Evolutionary conservation across 495 filamentous ascomycete species (phyloP).

Genomic region (Penicillium parvum): DNA sequence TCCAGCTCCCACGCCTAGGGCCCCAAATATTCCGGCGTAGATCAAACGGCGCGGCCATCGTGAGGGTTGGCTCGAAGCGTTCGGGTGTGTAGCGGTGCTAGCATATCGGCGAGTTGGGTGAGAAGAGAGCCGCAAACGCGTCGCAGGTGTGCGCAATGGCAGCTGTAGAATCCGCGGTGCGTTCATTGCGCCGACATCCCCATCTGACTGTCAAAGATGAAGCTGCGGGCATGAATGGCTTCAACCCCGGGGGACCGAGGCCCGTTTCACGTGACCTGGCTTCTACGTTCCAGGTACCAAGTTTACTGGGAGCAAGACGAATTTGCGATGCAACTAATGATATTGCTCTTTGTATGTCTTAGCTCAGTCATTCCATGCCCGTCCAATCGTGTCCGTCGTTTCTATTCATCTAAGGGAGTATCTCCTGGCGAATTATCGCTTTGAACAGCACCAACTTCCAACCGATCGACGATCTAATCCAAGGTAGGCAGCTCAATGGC

Average conservation of each 20-base stretch:
- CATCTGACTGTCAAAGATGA: background rate
- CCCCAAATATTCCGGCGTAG: slow-evolving; percentile 34
- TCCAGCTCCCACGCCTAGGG: slow-evolving; percentile 25
- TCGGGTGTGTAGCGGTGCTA: slow-evolving; percentile 20
- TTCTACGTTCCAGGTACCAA: too few species aligned
- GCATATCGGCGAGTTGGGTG: slow-evolving; percentile 16
- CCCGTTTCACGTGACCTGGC: slow-evolving; percentile 21
- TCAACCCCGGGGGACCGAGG: slow-evolving; percentile 6
- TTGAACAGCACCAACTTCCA: slow-evolving; percentile 1
- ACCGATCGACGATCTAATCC: slow-evolving; percentile 29
- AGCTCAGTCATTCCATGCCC: background rate
- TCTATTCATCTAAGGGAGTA: slow-evolving; percentile 27
- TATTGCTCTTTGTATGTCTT: background rate
- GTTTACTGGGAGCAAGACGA: too few species aligned
- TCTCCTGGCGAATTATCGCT: slow-evolving; percentile 1
- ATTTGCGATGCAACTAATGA: too few species aligned
- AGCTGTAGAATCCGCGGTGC: slow-evolving; percentile 25
- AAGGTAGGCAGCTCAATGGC: slow-evolving; percentile 64
- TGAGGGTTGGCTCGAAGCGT: slow-evolving; percentile 18
- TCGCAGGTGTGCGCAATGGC: slow-evolving; percentile 12
- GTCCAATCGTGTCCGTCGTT: slow-evolving; percentile 23
- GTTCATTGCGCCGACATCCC: slow-evolving; percentile 32
- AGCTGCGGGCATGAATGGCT: slow-evolving; percentile 1
- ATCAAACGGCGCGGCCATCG: slow-evolving; percentile 39
- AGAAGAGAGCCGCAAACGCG: background rate